Percentiles rank a stretch among this genome's conserved stretches.
These are phyloP conservation scores for Trichosanthes cucumerina DNA, from an alignment of 306 rosid genomes.

Conservation along the genomic window DNA sequence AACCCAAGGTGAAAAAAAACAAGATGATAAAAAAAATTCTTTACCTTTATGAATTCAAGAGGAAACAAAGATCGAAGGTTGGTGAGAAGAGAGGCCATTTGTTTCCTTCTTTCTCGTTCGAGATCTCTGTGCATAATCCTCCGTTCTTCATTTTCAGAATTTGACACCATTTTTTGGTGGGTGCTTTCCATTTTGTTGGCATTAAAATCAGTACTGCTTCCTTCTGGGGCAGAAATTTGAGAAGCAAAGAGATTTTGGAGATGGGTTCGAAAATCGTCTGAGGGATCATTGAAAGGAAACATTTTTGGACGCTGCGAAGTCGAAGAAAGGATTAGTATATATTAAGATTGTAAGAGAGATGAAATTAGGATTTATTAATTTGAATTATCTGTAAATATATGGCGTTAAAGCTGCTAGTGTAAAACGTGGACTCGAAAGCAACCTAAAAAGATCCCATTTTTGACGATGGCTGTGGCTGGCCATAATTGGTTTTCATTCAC, in stretches of 20 bases:
- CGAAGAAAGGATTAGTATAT: background rate
- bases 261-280: background rate
- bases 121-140: slow-evolving; percentile 28
- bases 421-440: background rate
- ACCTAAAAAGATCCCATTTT: background rate
- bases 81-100: slow-evolving; percentile 14
- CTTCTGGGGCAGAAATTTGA: background rate
- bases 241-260: background rate
- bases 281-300: background rate
- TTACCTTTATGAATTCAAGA: slow-evolving; percentile 18
- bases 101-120: slow-evolving; percentile 36
- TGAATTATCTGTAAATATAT: background rate
- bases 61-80: slow-evolving; percentile 34
- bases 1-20: background rate
- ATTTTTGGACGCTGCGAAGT: background rate
- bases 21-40: background rate
- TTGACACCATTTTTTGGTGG: background rate
- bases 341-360: background rate
- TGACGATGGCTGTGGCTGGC: background rate
- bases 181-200: background rate
- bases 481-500: background rate
- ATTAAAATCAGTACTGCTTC: background rate
- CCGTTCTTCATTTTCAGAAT: slow-evolving; percentile 11
- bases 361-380: background rate
- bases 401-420: background rate